Evolutionary conservation across 1,139 yeast species (phyloP).

Genomic region (Taphrina pruni): DNA sequence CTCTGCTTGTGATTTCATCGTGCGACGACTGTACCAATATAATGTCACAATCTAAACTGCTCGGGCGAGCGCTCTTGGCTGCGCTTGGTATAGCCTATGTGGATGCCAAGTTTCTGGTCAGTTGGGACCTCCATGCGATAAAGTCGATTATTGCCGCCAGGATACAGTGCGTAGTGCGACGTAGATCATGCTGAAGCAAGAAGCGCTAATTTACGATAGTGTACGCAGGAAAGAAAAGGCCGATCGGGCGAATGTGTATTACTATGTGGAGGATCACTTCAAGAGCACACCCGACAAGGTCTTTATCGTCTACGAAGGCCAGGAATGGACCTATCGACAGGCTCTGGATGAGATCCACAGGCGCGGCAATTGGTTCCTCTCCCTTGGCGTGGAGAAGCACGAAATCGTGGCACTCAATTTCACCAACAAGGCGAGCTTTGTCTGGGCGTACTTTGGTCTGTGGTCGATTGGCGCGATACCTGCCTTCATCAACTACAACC

Average conservation of each 20-base stretch:
- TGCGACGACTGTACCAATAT: background rate
- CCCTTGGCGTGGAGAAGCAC: conserved; percentile 24
- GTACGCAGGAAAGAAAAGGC: conserved; percentile 14
- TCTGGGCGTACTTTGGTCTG: conserved; percentile 31
- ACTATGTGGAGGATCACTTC: conserved; percentile 24
- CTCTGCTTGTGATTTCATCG: background rate
- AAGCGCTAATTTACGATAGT: background rate
- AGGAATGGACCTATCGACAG: conserved; percentile 25
- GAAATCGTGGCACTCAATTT: conserved; percentile 36
- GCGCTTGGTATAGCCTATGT: conserved; percentile 36
- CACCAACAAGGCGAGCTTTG: conserved; percentile 35
- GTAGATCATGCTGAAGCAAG: background rate
- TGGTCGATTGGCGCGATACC: conserved; percentile 40
- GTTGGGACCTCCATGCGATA: conserved; percentile 33
- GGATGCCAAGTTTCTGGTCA: conserved; percentile 32
- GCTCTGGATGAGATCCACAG: conserved; percentile 21
- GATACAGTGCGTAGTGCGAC: background rate
- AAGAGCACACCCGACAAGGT: conserved; percentile 20
- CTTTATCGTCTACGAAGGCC: conserved; percentile 36
- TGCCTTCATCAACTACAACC: conserved; percentile 56
- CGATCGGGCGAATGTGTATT: conserved; percentile 25
- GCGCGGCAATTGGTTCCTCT: conserved; percentile 29
- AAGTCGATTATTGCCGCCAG: conserved; percentile 24
- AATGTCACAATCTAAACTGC: conserved; percentile 2
- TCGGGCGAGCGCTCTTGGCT: conserved; percentile 15